Evolutionary conservation across 164 flowering plant species (phyloP).

Genomic region (Echeveria elegans): DNA sequence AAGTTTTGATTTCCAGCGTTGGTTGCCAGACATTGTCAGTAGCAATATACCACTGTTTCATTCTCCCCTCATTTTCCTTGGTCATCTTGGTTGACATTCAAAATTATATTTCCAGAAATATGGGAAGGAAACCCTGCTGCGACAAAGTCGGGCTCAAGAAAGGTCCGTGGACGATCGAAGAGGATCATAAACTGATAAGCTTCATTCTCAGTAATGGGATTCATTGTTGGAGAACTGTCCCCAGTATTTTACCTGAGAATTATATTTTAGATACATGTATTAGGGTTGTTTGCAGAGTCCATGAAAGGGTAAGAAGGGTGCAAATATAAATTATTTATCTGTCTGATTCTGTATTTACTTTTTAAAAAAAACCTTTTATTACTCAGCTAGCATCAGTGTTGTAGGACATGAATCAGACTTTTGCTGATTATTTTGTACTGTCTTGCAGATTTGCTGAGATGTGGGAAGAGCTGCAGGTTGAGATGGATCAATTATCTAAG

Average conservation of each 20-base stretch:
- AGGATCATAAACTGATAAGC: conserved; percentile 67
- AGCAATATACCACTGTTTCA: not conserved
- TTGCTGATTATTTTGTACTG: not conserved
- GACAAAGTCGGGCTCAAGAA: conserved; percentile 66
- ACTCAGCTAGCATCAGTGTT: too few species aligned
- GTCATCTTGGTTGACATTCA: not conserved
- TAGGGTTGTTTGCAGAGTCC: too few species aligned
- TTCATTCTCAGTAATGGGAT: conserved; percentile 74
- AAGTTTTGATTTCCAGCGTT: not conserved
- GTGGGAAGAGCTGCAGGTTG: conserved; percentile 78
- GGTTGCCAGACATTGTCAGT: not conserved
- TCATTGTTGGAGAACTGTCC: conserved; percentile 73
- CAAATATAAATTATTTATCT: too few species aligned
- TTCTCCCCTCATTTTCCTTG: not conserved
- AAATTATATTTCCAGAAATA: conserved; percentile 9
- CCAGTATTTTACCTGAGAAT: conserved; percentile 28
- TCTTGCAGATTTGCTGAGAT: conserved; percentile 49
- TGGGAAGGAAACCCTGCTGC: conserved; percentile 82
- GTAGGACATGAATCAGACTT: not conserved
- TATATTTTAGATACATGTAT: too few species aligned
- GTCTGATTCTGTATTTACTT: too few species aligned
- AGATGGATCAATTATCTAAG: conserved; percentile 80
- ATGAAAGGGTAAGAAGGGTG: too few species aligned
- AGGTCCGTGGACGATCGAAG: conserved; percentile 81
- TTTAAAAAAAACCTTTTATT: too few species aligned